Evolutionary conservation across 495 filamentous ascomycete genomes (phyloP).

Genomic region (Daldinia loculata): DNA sequence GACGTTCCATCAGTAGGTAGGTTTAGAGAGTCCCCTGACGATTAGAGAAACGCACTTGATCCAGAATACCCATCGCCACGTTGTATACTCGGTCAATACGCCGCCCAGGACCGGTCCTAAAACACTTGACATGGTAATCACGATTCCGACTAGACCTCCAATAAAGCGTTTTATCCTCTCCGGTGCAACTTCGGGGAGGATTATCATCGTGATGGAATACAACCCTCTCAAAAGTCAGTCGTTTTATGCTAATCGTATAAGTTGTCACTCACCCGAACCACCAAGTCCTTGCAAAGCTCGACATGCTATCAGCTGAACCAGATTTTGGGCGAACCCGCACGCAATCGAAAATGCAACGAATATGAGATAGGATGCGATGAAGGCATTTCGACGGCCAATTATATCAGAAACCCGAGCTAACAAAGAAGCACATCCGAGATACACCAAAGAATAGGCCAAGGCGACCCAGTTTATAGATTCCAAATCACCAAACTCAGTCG

Average conservation of each 20-base stretch:
- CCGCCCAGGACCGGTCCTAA: conserved; percentile 60
- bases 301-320: conserved; percentile 57
- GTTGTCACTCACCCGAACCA: conserved; percentile 49
- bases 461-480: conserved; percentile 57
- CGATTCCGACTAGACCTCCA: conserved; percentile 46
- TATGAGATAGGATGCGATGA: conserved; percentile 56
- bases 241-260: background rate
- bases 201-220: conserved; percentile 62
- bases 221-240: conserved; percentile 43
- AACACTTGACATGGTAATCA: conserved; percentile 50
- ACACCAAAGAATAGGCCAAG: conserved; percentile 56
- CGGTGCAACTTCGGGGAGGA: conserved; percentile 62
- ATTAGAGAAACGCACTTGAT: conserved; percentile 54
- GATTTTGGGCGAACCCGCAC: conserved; percentile 57
- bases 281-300: conserved; percentile 58
- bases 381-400: conserved; percentile 59
- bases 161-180: conserved; percentile 47
- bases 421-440: conserved; percentile 57
- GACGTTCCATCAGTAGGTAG: conserved; percentile 6
- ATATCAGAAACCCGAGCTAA: conserved; percentile 63
- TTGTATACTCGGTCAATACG: conserved; percentile 46
- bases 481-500: conserved; percentile 48
- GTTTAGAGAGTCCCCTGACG: background rate
- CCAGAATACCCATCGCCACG: conserved; percentile 61
- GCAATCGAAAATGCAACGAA: conserved; percentile 65